Evolutionary conservation across 257 asterid genomes (phyloP), one percentile per base, ranked within the genome.

Genomic region (Fraxinus quadrangulata): DNA sequence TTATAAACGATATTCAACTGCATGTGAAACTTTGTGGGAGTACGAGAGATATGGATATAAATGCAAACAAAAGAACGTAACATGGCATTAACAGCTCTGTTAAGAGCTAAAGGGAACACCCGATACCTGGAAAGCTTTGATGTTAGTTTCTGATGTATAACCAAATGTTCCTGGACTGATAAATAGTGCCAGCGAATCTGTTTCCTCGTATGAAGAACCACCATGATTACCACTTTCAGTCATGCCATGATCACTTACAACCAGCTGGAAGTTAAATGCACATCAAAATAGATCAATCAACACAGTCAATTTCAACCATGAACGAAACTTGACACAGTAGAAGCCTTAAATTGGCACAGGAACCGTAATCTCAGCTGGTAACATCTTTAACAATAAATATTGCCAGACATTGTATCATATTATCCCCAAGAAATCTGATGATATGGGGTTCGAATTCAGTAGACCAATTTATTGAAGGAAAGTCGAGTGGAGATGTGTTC

Each of bases 191-290:
- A 94, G 82, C 81, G 98, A 89, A 83, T 94, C 98, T 30, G 90
- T 90, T 87, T 94, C 98, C 87, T 94, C 97, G 10, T 77, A 87
- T 63, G 98, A 85, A 70, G 98, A 91, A 37, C 97, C 98, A 75
- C 98, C 98, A 70, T 94, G 98, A 77, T 94, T 94, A 70, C 98
- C 98, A 54, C 82, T 85, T 75, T 87, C 93, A 10, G 97, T 92
- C 98, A 94, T 94, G 83, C 98, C 98, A 86, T 94, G 98, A 85
- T 94, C 98, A 76, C 98, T 94, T 67, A 86, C 92, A 68, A 94
- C 84, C 88, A 94, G 34, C 98, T 94, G 92, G 51, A 81, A 74
- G 76, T 78, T 65, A 77, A 71, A 79, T 67, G 75, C 33, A 79
- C 36, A 73, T 34, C 74, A 73, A 51, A 79, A 70, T 33, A 77